phyloP scores from a whole-genome alignment of 129 eudicot genomes.

The Solidago caesia region DNA sequence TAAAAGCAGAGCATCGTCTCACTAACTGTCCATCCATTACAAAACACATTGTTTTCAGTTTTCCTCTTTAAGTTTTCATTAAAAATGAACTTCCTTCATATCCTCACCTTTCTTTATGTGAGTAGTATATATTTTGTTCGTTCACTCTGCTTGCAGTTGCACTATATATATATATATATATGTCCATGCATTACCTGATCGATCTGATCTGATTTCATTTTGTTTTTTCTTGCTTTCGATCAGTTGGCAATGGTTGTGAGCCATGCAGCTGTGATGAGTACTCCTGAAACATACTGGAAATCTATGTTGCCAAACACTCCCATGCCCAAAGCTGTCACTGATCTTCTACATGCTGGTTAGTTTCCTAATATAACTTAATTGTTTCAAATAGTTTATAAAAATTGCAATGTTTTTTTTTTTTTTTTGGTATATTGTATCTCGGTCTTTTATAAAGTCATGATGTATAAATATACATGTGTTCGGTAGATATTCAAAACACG shows the following conservation, averaged over 20 bases:
- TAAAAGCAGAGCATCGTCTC: too few species aligned
- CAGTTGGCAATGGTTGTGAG: slow-evolving; percentile 42
- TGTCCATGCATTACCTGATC: not conserved
- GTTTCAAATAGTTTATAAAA: not conserved
- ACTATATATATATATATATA: not conserved
- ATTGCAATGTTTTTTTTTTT: not conserved
- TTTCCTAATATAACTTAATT: not conserved
- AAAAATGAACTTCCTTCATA: too few species aligned
- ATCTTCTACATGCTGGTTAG: slow-evolving; percentile 33
- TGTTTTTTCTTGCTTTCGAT: slow-evolving; percentile 8
- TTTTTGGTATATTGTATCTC: too few species aligned
- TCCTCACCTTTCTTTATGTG: slow-evolving; percentile 45
- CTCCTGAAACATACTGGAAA: slow-evolving; percentile 62
- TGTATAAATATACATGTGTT: not conserved
- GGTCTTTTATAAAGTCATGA: not conserved
- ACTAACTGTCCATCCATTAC: too few species aligned
- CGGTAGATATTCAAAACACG: not conserved
- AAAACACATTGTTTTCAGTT: not conserved
- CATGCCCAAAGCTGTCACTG: slow-evolving; percentile 64
- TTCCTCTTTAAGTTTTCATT: too few species aligned
- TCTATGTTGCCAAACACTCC: slow-evolving; percentile 49
- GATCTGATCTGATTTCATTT: not conserved
- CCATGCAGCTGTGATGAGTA: slow-evolving; percentile 44
- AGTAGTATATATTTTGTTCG: slow-evolving; percentile 32
- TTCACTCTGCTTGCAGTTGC: slow-evolving; percentile 8